A percentile compares a stretch with the other conserved stretches of the same genome.
These are phyloP conservation scores for Trebouxia sp. DNA, from an alignment of 139 green algal genomes.

Conservation along the genomic window DNA sequence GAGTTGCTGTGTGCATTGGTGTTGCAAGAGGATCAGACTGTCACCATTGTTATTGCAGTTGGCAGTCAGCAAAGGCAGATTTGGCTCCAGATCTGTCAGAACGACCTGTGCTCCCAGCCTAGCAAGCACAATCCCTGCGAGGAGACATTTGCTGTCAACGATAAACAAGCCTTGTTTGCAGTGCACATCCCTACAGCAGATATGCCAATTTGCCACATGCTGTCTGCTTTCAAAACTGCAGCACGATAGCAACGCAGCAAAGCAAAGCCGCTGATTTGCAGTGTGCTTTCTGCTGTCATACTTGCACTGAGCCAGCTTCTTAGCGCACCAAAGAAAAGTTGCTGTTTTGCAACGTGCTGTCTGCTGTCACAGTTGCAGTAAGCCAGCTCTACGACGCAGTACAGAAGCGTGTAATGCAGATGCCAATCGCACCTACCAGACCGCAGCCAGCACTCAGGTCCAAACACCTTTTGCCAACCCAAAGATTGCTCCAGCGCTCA, in stretches of 20 bases:
- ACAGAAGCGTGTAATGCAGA: background rate
- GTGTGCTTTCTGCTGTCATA: too few relatives aligned
- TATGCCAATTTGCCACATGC: background rate
- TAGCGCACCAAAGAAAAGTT: background rate
- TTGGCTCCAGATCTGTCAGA: conserved; percentile 62
- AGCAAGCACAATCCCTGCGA: conserved; percentile 53
- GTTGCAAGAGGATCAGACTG: background rate
- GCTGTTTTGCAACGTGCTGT: background rate
- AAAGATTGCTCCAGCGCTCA: conserved; percentile 30
- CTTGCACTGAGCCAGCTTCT: background rate
- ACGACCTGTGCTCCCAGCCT: conserved; percentile 50
- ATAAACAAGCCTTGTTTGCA: background rate
- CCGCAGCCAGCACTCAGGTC: conserved; percentile 71
- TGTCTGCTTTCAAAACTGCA: background rate
- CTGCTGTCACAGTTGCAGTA: background rate
- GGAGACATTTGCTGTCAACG: background rate
- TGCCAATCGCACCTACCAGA: conserved; percentile 50
- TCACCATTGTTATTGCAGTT: conserved; percentile 62
- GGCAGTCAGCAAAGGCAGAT: conserved; percentile 58
- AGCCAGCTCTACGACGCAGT: background rate
- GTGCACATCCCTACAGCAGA: background rate
- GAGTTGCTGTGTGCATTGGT: conserved; percentile 30
- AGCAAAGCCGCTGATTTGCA: background rate
- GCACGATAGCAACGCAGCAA: background rate
- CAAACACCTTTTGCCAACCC: conserved; percentile 48